These are phyloP conservation scores for Leccinum ochraceum DNA, from an alignment of 768 basidiomycete species.

Conservation along the genomic window DNA sequence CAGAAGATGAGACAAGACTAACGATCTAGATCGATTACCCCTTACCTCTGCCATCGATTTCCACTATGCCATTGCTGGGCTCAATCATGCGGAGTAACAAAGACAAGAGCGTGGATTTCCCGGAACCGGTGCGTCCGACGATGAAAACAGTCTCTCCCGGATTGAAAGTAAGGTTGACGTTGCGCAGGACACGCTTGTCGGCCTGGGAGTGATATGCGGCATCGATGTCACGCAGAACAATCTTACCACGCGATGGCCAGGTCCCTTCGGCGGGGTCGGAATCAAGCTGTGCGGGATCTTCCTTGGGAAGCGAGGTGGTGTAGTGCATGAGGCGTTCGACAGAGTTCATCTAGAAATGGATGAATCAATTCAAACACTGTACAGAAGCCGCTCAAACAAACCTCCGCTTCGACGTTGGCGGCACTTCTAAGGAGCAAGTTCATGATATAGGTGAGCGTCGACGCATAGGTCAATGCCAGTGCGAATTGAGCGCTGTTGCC, in stretches of 20 bases:
- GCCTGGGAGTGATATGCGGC: slow-evolving; percentile 77
- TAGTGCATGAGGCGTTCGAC: slow-evolving; percentile 33
- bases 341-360: slow-evolving; percentile 25
- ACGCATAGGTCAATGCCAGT: slow-evolving; percentile 32
- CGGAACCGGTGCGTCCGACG: slow-evolving; percentile 76
- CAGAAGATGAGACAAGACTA: slow-evolving; percentile 48
- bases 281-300: slow-evolving; percentile 22
- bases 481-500: slow-evolving; percentile 26
- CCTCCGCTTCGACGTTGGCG: slow-evolving; percentile 32
- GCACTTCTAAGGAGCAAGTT: slow-evolving; percentile 30
- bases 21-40: slow-evolving; percentile 45
- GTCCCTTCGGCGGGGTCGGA: slow-evolving; percentile 22
- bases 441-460: slow-evolving; percentile 28
- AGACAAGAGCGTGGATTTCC: slow-evolving; percentile 69
- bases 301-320: slow-evolving; percentile 24
- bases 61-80: slow-evolving; percentile 64
- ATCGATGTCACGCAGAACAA: slow-evolving; percentile 57
- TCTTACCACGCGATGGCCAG: slow-evolving; percentile 53
- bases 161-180: slow-evolving; percentile 66
- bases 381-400: not conserved
- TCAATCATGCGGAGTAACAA: slow-evolving; percentile 79
- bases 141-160: slow-evolving; percentile 74
- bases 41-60: slow-evolving; percentile 69
- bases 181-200: slow-evolving; percentile 54
- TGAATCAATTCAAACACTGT: not conserved